A percentile compares a stretch with the other conserved stretches of the same genome.
phyloP scores from a whole-genome alignment of 208 protist genomes.

The Trypanosoma cruzi region DNA sequence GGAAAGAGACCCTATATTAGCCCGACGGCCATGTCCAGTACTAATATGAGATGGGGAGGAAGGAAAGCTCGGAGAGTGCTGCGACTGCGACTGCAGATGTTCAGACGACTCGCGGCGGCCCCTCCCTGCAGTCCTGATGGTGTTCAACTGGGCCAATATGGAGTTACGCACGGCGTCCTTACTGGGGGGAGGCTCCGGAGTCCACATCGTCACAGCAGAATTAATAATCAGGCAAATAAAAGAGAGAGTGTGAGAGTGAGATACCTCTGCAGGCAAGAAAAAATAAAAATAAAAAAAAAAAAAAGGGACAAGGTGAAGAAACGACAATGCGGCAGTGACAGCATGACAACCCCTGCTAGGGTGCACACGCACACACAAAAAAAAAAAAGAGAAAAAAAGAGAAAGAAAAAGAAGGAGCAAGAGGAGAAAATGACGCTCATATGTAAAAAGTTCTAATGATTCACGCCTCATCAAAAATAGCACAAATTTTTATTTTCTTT shows the following conservation, averaged over 20 bases:
- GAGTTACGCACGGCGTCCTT: not conserved
- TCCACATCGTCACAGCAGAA: not conserved
- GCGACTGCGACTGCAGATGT: not conserved
- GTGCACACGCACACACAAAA: constrained; percentile 5
- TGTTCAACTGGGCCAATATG: constrained; percentile 5
- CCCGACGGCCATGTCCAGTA: not conserved
- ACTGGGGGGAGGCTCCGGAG: not conserved
- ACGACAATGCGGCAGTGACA: too few relatives aligned
- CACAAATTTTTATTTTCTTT: too few relatives aligned
- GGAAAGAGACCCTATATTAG: constrained; percentile 22
- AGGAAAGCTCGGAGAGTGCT: not conserved
- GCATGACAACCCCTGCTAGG: too few relatives aligned
- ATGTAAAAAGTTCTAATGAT: too few relatives aligned
- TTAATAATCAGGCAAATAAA: too few relatives aligned
- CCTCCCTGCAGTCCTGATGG: not conserved
- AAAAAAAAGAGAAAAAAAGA: constrained; percentile 20
- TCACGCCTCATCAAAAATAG: too few relatives aligned
- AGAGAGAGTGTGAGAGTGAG: too few relatives aligned
- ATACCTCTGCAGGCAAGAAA: constrained; percentile 20
- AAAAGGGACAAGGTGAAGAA: too few relatives aligned
- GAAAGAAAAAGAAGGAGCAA: too few relatives aligned
- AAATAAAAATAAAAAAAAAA: constrained; percentile 23
- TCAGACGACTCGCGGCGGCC: not conserved
- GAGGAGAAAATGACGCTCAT: too few relatives aligned
- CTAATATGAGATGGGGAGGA: not conserved